phyloP scores from a whole-genome alignment of 306 rosid species.

The Cyamopsis tetragonoloba region DNA sequence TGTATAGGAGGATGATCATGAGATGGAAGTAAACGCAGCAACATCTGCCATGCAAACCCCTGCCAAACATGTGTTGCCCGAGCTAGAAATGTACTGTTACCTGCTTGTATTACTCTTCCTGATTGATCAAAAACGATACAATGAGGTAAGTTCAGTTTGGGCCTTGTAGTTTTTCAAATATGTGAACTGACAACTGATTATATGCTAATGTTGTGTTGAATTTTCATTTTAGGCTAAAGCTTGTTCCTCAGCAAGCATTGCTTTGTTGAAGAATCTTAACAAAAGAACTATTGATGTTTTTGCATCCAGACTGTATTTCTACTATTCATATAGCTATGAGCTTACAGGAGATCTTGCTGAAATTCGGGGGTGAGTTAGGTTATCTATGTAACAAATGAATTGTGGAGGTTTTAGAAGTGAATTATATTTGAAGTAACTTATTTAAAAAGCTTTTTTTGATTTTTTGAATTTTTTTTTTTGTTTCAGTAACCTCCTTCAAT shows the following conservation, averaged over 20 bases:
- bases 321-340: conserved; percentile 86
- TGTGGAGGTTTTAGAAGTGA: background rate
- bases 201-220: background rate
- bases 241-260: conserved; percentile 73
- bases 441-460: background rate
- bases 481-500: conserved; percentile 86
- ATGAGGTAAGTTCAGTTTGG: conserved; percentile 60
- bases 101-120: conserved; percentile 65
- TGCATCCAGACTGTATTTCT: conserved; percentile 84
- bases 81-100: conserved; percentile 70
- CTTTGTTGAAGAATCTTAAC: conserved; percentile 59
- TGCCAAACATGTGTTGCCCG: conserved; percentile 55
- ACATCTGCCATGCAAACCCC: conserved; percentile 51
- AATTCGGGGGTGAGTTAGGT: conserved; percentile 77
- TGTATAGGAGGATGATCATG: conserved; percentile 60
- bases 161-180: background rate
- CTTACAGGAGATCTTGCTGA: conserved; percentile 90
- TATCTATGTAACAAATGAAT: background rate
- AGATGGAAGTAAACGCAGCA: conserved; percentile 78
- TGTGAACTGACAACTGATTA: background rate
- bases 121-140: conserved; percentile 74
- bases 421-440: conserved; percentile 23
- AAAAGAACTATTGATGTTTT: conserved; percentile 79
- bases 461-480: conserved; percentile 13
- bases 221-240: conserved; percentile 55